phyloP scores from a whole-genome alignment of 805 yeast genomes.

The Kuraishia capsulata region DNA sequence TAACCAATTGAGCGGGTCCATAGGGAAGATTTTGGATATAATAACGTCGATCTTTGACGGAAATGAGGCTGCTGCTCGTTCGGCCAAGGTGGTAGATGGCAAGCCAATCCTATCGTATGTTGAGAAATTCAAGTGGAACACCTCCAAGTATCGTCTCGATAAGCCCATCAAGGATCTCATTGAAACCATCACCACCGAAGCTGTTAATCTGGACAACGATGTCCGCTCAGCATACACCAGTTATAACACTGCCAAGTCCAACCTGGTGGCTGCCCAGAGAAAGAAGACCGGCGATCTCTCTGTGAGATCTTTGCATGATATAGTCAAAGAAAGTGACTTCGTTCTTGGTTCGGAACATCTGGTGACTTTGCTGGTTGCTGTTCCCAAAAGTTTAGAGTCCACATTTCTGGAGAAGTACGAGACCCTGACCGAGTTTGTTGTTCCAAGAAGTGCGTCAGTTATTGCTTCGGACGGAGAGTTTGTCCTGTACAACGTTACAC shows the following conservation, averaged over 20 bases:
- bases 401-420: constrained; percentile 71
- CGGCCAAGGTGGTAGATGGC: constrained; percentile 29
- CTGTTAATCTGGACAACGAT: constrained; percentile 76
- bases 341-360: constrained; percentile 81
- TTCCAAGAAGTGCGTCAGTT: constrained; percentile 78
- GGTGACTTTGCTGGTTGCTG: constrained; percentile 79
- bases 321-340: constrained; percentile 77
- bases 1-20: constrained; percentile 60
- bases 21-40: constrained; percentile 71
- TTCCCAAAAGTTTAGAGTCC: constrained; percentile 56
- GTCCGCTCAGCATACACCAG: constrained; percentile 65
- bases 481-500: constrained; percentile 63
- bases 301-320: constrained; percentile 81
- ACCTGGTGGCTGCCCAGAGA: constrained; percentile 80
- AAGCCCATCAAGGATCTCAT: constrained; percentile 74
- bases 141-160: constrained; percentile 78
- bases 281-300: constrained; percentile 91
- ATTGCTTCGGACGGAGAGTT: constrained; percentile 70
- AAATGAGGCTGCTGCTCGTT: constrained; percentile 12
- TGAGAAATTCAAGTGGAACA: constrained; percentile 79
- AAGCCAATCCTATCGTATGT: constrained; percentile 51
- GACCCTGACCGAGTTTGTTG: constrained; percentile 68
- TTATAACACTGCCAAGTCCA: constrained; percentile 78
- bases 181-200: constrained; percentile 62
- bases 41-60: constrained; percentile 38